Evolutionary conservation across 495 filamentous ascomycete species (phyloP), one percentile per base, ranked within the genome.

Genomic region (Podospora pseudoanserina): DNA sequence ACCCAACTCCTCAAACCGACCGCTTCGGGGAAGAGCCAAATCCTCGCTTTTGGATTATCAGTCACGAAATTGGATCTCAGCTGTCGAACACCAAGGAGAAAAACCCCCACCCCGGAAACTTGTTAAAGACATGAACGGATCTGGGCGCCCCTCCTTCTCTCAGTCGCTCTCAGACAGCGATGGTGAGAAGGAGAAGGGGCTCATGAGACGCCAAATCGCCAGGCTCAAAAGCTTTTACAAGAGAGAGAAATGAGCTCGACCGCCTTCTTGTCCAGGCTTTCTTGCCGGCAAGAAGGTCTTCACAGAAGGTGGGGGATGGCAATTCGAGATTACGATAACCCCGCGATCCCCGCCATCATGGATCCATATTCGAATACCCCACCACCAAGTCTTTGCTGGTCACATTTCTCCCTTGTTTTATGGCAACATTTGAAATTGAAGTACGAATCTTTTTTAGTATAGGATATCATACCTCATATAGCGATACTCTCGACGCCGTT

Each of bases 31-130:
- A 23, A 63, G 61, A 23, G 34, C 30, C 63, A 65, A 67, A 63
- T 65, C 61, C 1, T 59, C 59, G 39, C 26, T 55, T 9, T 9
- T 56, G 13, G 65, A 67, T 7, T 64, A 60, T 39, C 60, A 67
- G 59, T 66, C 72, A 13, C 63, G 65, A 16, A 26, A 67, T 5
- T 78, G 75, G 73, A 64, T 77, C 23, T 66, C 67, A 20, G 63
- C 67, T 2, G 75, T 66, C n/a, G 68, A 74, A 39, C 64, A 53
- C 27, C 71, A 68, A 6, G 74, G 67, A 30, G 73, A 75, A 57
- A 68, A 75, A 11, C 71, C 69, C 27, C 72, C 73, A 5, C 54
- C 74, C 1, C 69, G 75, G 58, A 77, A 77, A 65, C 72, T 77
- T 5, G 67, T 75, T 54, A 77, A 77, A 32, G 73, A 75, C 53